phyloP scores from a whole-genome alignment of 2,329 filamentous ascomycete species.

The Allantophomopsis lycopodina region DNA sequence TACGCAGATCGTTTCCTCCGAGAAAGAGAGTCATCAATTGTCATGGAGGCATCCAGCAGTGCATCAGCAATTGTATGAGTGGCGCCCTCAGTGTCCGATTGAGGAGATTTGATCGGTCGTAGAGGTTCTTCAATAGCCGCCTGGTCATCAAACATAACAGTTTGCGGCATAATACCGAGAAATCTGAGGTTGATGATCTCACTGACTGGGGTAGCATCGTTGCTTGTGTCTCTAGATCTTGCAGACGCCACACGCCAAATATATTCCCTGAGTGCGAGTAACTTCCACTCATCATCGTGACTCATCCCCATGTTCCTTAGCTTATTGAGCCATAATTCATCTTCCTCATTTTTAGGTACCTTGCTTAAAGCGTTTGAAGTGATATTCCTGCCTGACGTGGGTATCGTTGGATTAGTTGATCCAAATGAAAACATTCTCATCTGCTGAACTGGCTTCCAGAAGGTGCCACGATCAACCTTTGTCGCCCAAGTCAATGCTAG shows the following conservation, averaged over 20 bases:
- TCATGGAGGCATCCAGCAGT: constrained; percentile 80
- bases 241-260: constrained; percentile 76
- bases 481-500: constrained; percentile 75
- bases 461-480: constrained; percentile 67
- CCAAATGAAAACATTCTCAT: constrained; percentile 57
- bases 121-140: constrained; percentile 32
- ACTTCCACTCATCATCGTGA: constrained; percentile 76
- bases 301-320: constrained; percentile 73
- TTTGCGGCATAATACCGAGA: constrained; percentile 70
- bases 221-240: constrained; percentile 37
- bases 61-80: constrained; percentile 78
- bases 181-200: constrained; percentile 63
- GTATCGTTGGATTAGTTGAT: constrained; percentile 36
- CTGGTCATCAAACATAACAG: constrained; percentile 80
- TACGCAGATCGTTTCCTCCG: constrained; percentile 35
- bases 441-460: constrained; percentile 70
- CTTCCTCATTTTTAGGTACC: constrained; percentile 71
- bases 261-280: constrained; percentile 77
- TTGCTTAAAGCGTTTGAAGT: constrained; percentile 44
- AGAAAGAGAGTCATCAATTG: constrained; percentile 56
- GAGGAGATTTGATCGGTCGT: constrained; percentile 19
- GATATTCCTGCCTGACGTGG: constrained; percentile 40
- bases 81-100: constrained; percentile 17
- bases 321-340: constrained; percentile 83
- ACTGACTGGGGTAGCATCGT: constrained; percentile 35